A percentile compares a stretch with the other conserved stretches of the same genome.
Evolutionary conservation across 2,329 filamentous ascomycete genomes (phyloP).

Genomic region (Aspergillus brunneoviolaceus): DNA sequence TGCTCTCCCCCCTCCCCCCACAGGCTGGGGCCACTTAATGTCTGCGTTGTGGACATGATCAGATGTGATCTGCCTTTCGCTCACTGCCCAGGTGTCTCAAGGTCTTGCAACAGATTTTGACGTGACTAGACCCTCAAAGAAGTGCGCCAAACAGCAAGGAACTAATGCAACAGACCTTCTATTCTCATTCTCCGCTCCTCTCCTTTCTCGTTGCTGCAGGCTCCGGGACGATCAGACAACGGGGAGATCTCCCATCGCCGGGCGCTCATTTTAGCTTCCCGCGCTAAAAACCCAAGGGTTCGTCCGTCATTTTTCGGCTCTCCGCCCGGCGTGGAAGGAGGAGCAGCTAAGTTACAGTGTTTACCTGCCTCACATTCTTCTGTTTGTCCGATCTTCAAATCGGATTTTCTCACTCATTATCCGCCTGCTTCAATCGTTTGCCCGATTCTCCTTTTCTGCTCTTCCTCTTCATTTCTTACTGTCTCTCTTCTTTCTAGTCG

Average conservation of each 20-base stretch:
- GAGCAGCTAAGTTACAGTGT: constrained; percentile 9
- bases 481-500: constrained; percentile 12
- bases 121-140: background rate
- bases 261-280: constrained; percentile 8
- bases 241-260: background rate
- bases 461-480: constrained; percentile 5
- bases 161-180: background rate
- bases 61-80: background rate
- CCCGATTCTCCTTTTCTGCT: constrained; percentile 8
- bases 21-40: constrained; percentile 2
- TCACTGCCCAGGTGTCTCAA: background rate
- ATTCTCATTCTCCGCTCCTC: background rate
- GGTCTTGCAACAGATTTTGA: too few species aligned
- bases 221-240: background rate
- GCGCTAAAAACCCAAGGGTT: constrained; percentile 7
- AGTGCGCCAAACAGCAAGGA: background rate
- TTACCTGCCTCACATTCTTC: constrained; percentile 1
- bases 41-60: background rate
- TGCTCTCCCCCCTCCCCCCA: background rate
- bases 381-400: constrained; percentile 9
- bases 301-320: constrained; percentile 10
- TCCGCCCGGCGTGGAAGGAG: constrained; percentile 9
- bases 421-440: constrained; percentile 3
- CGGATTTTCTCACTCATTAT: constrained; percentile 3
- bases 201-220: background rate